These are phyloP conservation scores for Pichia insulana DNA, from an alignment of 805 yeast species.

Conservation along the genomic window DNA sequence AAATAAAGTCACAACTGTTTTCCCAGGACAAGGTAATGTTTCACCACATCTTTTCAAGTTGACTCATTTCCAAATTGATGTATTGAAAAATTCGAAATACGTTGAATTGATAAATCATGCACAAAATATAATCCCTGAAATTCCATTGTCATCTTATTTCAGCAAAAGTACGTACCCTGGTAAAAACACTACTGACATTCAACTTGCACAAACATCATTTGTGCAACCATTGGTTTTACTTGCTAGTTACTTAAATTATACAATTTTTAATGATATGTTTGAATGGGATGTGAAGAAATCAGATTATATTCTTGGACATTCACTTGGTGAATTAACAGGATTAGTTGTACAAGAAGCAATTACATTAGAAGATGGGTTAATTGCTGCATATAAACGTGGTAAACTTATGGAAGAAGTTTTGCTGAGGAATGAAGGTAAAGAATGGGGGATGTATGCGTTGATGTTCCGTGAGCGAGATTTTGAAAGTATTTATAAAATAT, in stretches of 20 bases:
- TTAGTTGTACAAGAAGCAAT: constrained; percentile 23
- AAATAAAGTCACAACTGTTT: constrained; percentile 13
- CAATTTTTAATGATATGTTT: constrained; percentile 11
- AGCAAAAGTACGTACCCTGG: constrained; percentile 2
- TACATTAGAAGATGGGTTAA: constrained; percentile 20
- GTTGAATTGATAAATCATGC: background rate
- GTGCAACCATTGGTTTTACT: constrained; percentile 13
- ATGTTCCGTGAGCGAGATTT: constrained; percentile 22
- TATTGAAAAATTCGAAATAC: background rate
- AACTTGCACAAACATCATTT: constrained; percentile 7
- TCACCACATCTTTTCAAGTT: constrained; percentile 9
- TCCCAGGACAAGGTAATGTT: constrained; percentile 28
- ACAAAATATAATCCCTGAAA: constrained; percentile 3
- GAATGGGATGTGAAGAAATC: constrained; percentile 14
- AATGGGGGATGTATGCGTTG: constrained; percentile 30
- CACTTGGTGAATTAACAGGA: constrained; percentile 28
- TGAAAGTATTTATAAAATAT: constrained; percentile 11
- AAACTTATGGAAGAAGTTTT: constrained; percentile 25
- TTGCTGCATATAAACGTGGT: constrained; percentile 24
- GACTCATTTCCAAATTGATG: constrained; percentile 8
- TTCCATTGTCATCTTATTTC: constrained; percentile 16
- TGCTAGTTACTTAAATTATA: constrained; percentile 20
- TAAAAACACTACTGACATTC: background rate
- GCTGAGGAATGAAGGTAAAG: constrained; percentile 10
- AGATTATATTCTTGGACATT: constrained; percentile 28